phyloP scores from a whole-genome alignment of 805 yeast genomes.

The Jamesozyma piceae region DNA sequence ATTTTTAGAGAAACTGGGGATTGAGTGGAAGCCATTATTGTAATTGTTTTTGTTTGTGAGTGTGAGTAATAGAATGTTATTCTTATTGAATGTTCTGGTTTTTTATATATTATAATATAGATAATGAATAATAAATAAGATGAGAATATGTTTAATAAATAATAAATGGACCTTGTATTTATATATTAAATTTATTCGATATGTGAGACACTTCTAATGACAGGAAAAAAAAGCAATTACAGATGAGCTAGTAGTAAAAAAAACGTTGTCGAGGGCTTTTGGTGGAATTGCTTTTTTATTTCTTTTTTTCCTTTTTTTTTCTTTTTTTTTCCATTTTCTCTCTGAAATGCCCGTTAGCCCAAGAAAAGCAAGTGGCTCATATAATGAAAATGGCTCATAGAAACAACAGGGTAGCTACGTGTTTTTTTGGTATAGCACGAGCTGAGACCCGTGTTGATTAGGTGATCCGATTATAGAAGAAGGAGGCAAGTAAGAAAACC shows the following conservation, averaged over 20 bases:
- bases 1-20: slow-evolving; percentile 30
- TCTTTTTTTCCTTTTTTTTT: neutral
- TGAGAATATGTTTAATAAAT: neutral
- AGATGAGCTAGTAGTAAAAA: too few species aligned
- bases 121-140: neutral
- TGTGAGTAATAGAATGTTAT: too few species aligned
- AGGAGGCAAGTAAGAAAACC: neutral
- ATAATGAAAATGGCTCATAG: neutral
- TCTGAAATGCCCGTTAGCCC: too few species aligned
- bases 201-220: neutral
- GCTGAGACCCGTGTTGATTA: neutral
- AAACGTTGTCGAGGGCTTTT: neutral
- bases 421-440: neutral
- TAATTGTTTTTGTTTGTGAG: neutral
- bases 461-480: neutral
- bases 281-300: neutral
- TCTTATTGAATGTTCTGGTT: neutral
- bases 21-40: slow-evolving; percentile 19
- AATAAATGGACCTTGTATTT: too few species aligned
- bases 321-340: neutral
- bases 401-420: too few species aligned
- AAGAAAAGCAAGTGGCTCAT: neutral
- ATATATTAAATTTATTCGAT: neutral
- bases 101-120: neutral
- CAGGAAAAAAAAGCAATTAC: neutral